Evolutionary conservation across 2,329 filamentous ascomycete genomes (phyloP).

Genomic region (Aaosphaeria pasadenensis): DNA sequence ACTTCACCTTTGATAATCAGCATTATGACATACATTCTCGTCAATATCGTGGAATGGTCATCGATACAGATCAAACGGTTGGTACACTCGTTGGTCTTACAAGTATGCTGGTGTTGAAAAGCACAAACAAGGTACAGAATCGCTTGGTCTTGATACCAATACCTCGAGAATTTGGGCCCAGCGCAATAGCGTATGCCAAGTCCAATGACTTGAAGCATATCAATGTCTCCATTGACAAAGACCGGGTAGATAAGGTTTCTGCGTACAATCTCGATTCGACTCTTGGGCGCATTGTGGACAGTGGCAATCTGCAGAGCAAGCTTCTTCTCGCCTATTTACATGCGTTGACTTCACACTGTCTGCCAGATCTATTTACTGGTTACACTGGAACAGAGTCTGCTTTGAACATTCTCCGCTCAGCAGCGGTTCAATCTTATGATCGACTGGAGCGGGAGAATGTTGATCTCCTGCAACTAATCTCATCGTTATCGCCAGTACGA

Average conservation of each 20-base stretch:
- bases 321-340: constrained; percentile 53
- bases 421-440: constrained; percentile 49
- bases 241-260: constrained; percentile 30
- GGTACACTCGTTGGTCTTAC: constrained; percentile 22
- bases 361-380: constrained; percentile 49
- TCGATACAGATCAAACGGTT: constrained; percentile 21
- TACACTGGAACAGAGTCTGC: constrained; percentile 57
- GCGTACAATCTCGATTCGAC: constrained; percentile 49
- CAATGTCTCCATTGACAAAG: constrained; percentile 9
- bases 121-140: constrained; percentile 4
- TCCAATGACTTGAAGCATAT: constrained; percentile 4
- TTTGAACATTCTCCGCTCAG: constrained; percentile 48
- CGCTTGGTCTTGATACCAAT: constrained; percentile 39
- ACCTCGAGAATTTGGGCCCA: neutral
- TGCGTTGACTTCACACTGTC: constrained; percentile 51
- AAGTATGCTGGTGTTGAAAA: constrained; percentile 19
- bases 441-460: constrained; percentile 24
- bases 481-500: constrained; percentile 31
- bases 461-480: constrained; percentile 21
- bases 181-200: neutral
- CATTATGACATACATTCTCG: constrained; percentile 14
- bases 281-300: constrained; percentile 52
- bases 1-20: constrained; percentile 7
- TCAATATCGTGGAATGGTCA: constrained; percentile 21
- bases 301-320: constrained; percentile 51